phyloP scores from a whole-genome alignment of 2,329 filamentous ascomycete genomes.

The Sphaerostilbella broomeana region DNA sequence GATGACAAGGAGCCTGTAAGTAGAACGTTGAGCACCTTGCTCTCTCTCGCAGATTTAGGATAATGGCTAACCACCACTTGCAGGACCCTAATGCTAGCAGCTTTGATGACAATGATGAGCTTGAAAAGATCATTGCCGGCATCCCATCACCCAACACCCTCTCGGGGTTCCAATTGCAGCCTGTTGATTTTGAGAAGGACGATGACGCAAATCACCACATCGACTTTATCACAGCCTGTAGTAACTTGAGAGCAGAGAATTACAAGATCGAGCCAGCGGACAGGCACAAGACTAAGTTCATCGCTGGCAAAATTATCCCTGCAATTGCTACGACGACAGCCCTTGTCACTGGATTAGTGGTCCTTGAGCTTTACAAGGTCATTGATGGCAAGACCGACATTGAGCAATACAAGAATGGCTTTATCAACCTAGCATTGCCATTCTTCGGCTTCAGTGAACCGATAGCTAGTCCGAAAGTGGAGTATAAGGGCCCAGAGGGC shows the following conservation, averaged over 20 bases:
- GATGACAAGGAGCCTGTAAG: slow-evolving; percentile 83
- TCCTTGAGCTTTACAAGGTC: slow-evolving; percentile 93
- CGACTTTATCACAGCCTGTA: slow-evolving; percentile 96
- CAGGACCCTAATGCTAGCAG: slow-evolving; percentile 72
- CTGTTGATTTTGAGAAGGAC: slow-evolving; percentile 98
- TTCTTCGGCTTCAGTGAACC: slow-evolving; percentile 99
- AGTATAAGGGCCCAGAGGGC: slow-evolving; percentile 72
- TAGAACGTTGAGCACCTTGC: slow-evolving; percentile 18
- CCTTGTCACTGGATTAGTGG: slow-evolving; percentile 85
- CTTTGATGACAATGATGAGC: slow-evolving; percentile 68
- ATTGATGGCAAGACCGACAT: slow-evolving; percentile 94
- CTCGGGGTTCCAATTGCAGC: slow-evolving; percentile 79
- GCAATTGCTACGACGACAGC: slow-evolving; percentile 97
- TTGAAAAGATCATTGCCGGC: slow-evolving; percentile 63
- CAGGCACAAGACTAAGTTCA: slow-evolving; percentile 98
- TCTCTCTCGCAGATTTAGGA: not conserved
- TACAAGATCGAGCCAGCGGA: slow-evolving; percentile 94
- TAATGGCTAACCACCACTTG: not conserved
- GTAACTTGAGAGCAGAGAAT: slow-evolving; percentile 93
- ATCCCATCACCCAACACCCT: slow-evolving; percentile 75
- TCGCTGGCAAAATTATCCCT: slow-evolving; percentile 98
- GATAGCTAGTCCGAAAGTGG: slow-evolving; percentile 87
- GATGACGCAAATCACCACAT: slow-evolving; percentile 98
- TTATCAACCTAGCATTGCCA: slow-evolving; percentile 89
- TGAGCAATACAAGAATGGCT: slow-evolving; percentile 99